Base-by-base conservation (phyloP, 2,329 filamentous ascomycete genomes). In the Alternaria sp. region DNA sequence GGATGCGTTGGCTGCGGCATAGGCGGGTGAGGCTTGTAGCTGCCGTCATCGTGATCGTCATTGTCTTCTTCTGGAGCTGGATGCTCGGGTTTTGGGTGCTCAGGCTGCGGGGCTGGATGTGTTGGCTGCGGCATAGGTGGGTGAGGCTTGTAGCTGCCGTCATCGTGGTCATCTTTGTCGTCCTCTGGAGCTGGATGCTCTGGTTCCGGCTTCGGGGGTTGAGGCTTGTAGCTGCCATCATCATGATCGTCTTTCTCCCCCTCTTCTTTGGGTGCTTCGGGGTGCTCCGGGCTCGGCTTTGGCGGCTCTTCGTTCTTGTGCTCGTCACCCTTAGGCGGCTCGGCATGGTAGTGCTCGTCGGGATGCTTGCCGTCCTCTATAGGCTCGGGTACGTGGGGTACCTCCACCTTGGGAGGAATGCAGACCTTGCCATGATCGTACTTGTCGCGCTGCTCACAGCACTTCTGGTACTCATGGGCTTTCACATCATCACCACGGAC, bases 401-500 rank as follows among this genome's bases (percentile, higher is more conserved):
- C 13, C 5, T 55, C 58, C 15, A 32, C 49, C 19, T 36, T 36
- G 6, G 49, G 49, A 21, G 49, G 49, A 13, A 55, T 45, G 53
- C 59, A 61, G 36, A 56, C 21, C 45, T 51, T 56, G 44, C 46
- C 13, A n/a, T 32, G 36, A 13, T 61, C 45, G 15, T 45, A 26
- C 45, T 56, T 57, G 17, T 57, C 32, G 26, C 46, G 53, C 17
- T 61, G 23, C 40, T 62, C 47, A 45, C 54, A 58, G 30, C 60
- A 62, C 26, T 55, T 46, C 17, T 65, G 57, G 57, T 65, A 61
- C 21, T 62, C 65, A 17, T 60, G 21, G n/a, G 55, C 40, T 43
- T 62, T 62, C 17, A 46, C 49, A 36, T 63, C 61, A 28, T 59
- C 56, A 21, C 44, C 36, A 52, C 63, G 63, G n/a, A 51, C 58